phyloP scores from a whole-genome alignment of 2,329 filamentous ascomycete species.

The Penicillium sp. region DNA sequence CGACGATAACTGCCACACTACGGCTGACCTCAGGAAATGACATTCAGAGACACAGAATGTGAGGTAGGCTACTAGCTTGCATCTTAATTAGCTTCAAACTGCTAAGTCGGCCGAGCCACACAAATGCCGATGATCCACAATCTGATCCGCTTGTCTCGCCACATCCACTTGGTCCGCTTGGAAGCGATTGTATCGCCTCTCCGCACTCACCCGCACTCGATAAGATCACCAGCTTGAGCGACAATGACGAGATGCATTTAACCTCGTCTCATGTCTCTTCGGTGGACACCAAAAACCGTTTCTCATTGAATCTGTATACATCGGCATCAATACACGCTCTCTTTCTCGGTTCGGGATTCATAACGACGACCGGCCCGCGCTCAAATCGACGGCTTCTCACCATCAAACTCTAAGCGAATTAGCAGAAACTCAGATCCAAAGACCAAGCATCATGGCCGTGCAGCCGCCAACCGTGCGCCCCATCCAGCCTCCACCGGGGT shows the following conservation, averaged over 20 bases:
- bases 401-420: background rate
- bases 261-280: constrained; percentile 1
- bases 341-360: constrained; percentile 6
- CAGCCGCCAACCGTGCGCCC: constrained; percentile 24
- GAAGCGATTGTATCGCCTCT: constrained; percentile 6
- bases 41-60: background rate
- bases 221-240: background rate
- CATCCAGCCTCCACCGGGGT: constrained; percentile 31
- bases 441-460: constrained; percentile 13
- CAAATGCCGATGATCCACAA: background rate
- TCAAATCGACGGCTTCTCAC: background rate
- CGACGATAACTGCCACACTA: background rate
- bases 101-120: background rate
- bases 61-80: too few species aligned
- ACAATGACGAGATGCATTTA: background rate
- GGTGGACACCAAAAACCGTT: constrained; percentile 16
- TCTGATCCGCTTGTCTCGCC: background rate
- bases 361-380: constrained; percentile 4
- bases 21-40: background rate
- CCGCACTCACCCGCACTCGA: constrained; percentile 20
- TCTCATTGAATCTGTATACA: background rate
- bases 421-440: background rate
- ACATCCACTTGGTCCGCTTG: background rate
- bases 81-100: background rate
- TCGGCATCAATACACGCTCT: background rate